Percentiles rank a stretch among this genome's conserved stretches.
Evolutionary conservation across 148 eudicot genomes (phyloP).

Genomic region (Fagopyrum esculentum): DNA sequence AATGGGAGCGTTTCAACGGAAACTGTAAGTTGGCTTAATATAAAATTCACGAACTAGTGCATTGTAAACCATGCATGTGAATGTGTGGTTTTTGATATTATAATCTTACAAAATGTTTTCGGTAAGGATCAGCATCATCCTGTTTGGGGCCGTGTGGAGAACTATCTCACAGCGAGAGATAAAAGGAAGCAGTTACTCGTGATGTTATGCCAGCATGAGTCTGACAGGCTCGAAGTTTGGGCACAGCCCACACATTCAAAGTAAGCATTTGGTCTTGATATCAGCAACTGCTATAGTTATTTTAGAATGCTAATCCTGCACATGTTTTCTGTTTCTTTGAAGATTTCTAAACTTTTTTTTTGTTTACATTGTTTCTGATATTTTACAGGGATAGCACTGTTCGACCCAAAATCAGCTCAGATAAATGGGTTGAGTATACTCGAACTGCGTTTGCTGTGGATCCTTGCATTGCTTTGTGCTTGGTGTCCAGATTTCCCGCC

Average conservation of each 20-base stretch:
- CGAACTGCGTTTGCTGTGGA: conserved; percentile 94
- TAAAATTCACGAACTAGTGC: background rate
- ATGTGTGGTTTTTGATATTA: background rate
- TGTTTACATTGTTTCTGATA: conserved; percentile 11
- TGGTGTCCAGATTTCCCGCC: conserved; percentile 85
- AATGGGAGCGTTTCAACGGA: conserved; percentile 57
- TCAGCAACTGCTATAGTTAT: background rate
- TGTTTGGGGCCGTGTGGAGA: conserved; percentile 88
- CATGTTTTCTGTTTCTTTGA: background rate
- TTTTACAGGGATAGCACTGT: conserved; percentile 58
- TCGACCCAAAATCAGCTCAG: conserved; percentile 73
- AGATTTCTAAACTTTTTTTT: background rate
- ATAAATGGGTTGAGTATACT: conserved; percentile 87
- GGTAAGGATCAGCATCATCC: conserved; percentile 80
- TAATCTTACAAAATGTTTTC: conserved; percentile 12
- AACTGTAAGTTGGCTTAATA: conserved; percentile 39
- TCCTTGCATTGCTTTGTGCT: conserved; percentile 77
- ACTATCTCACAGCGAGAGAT: conserved; percentile 61
- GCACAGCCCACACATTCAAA: conserved; percentile 78
- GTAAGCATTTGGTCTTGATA: conserved; percentile 31
- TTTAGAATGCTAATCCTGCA: background rate
- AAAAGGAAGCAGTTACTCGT: conserved; percentile 87
- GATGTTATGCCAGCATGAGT: conserved; percentile 94
- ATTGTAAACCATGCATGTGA: background rate
- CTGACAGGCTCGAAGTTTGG: conserved; percentile 99